Evolutionary conservation across 805 yeast species (phyloP).

Genomic region (Ogataea nakhonphanomensis): DNA sequence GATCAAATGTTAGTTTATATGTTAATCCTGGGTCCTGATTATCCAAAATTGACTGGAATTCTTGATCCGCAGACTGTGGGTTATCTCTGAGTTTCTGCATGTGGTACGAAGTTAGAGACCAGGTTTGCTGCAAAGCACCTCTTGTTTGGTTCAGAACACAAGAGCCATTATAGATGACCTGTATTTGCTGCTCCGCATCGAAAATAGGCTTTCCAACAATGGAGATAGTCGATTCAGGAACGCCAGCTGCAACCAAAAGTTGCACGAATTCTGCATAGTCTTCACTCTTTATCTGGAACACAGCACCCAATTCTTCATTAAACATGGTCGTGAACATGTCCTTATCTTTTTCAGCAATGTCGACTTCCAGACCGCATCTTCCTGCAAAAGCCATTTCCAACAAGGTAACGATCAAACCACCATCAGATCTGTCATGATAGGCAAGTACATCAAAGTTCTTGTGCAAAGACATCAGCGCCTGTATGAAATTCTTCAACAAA

Average conservation of each 20-base stretch:
- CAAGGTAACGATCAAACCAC: conserved; percentile 84
- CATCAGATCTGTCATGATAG: conserved; percentile 95
- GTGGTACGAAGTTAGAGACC: conserved; percentile 87
- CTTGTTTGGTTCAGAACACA: conserved; percentile 54
- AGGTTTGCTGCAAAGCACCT: conserved; percentile 69
- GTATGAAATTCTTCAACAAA: conserved; percentile 65
- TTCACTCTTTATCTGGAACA: conserved; percentile 71
- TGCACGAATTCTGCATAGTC: conserved; percentile 54
- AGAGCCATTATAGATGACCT: conserved; percentile 44
- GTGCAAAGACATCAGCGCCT: conserved; percentile 71
- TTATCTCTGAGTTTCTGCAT: conserved; percentile 92
- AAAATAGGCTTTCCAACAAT: conserved; percentile 70
- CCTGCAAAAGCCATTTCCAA: conserved; percentile 98
- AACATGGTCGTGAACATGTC: conserved; percentile 60
- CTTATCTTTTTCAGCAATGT: conserved; percentile 34
- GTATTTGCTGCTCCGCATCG: conserved; percentile 43
- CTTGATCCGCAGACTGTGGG: conserved; percentile 87
- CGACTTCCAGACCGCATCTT: conserved; percentile 73
- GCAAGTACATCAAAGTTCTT: conserved; percentile 64
- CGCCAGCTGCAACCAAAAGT: conserved; percentile 55
- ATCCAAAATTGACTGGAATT: conserved; percentile 68
- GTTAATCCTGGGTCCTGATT: conserved; percentile 87
- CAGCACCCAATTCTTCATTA: conserved; percentile 94
- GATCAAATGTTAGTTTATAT: conserved; percentile 71
- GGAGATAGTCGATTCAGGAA: conserved; percentile 50